Base-by-base conservation (phyloP, 768 basidiomycete species). In the Leccinum arenicola region DNA sequence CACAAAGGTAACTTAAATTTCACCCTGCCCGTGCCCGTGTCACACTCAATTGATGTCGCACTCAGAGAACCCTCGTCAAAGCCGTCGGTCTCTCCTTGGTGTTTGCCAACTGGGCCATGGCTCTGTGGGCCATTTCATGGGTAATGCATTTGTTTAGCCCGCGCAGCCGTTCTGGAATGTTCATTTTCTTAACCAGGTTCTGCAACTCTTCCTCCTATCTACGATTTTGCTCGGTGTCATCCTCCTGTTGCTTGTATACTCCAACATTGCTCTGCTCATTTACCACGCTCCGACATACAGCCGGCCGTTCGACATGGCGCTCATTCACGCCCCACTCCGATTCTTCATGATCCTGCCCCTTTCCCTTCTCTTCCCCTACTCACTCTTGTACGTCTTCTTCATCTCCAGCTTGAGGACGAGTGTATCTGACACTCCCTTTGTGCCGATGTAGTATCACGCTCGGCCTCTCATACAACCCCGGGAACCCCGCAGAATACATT, bases 311-410 rank as follows among this genome's bases (percentile, higher is more conserved):
- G 93, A 95, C 70, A 85, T 84, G 35, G 79, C 86, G 0, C 86
- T 95, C 63, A 91, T 97, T 57, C 95, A 97, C 64, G 89, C 91
- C 0, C 95, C 95, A 0, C 77, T 96, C 55, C 80, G 91, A 3
- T 86, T 93, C 59, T 56, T 81, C 71, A 65, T 84, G 83, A 51
- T 89, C 78, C 84, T 90, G 57, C 75, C 84, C 61, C 35, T 64
- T 15, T 69, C 73, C 0, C 56, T 84, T 48, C 68, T 83, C 61
- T 79, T 85, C 60, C 72, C 76, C 1, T 82, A 85, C 62, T 82
- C 80, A 43, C 79, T 86, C 14, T 86, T 88, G 79, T 81, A 60
- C 49, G 76, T 69, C 12, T 4, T 29, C 15, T 2, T 6, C 1
- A 29, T 15, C 1, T 14, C 3, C 11, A 19, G 21, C 10, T 21